Conservation (phyloP, 441 rosid species). For the Melastoma candidum region DNA sequence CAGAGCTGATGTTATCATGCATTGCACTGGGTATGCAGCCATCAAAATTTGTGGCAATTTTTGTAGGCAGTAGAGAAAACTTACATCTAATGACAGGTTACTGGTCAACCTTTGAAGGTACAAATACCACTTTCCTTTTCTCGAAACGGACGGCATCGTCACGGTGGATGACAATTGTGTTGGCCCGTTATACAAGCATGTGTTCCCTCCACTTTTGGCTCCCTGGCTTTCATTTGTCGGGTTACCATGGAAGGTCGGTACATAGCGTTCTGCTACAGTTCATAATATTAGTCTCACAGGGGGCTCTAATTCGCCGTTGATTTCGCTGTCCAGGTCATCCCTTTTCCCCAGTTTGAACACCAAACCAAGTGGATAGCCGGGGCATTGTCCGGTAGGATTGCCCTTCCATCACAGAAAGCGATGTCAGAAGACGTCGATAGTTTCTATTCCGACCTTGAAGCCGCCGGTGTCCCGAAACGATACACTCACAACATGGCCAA, state of each 20-base stretch:
- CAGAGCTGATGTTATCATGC: constrained; percentile 51
- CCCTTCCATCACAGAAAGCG: constrained; percentile 42
- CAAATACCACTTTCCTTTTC: constrained; percentile 62
- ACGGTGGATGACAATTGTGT: constrained; percentile 61
- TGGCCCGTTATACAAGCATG: constrained; percentile 62
- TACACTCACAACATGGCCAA: constrained; percentile 36
- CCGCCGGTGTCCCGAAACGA: constrained; percentile 39
- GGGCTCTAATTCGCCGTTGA: too few relatives aligned
- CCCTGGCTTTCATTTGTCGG: constrained; percentile 75
- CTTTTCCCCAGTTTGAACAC: constrained; percentile 40
- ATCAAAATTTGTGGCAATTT: neutral
- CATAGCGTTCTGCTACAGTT: too few relatives aligned
- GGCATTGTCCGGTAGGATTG: constrained; percentile 43
- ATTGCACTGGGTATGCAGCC: constrained; percentile 55
- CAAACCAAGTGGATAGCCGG: constrained; percentile 84
- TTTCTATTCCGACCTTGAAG: constrained; percentile 41
- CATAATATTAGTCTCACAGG: too few relatives aligned
- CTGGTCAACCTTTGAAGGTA: constrained; percentile 27
- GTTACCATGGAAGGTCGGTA: constrained; percentile 11
- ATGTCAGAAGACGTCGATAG: constrained; percentile 48
- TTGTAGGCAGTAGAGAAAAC: neutral
- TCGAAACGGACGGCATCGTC: constrained; percentile 45
- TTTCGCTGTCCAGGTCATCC: too few relatives aligned
- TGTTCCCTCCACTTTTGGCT: constrained; percentile 58
- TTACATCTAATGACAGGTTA: neutral